Conservation (phyloP, 805 yeast genomes). For the Lipomyces chichibuensis region DNA sequence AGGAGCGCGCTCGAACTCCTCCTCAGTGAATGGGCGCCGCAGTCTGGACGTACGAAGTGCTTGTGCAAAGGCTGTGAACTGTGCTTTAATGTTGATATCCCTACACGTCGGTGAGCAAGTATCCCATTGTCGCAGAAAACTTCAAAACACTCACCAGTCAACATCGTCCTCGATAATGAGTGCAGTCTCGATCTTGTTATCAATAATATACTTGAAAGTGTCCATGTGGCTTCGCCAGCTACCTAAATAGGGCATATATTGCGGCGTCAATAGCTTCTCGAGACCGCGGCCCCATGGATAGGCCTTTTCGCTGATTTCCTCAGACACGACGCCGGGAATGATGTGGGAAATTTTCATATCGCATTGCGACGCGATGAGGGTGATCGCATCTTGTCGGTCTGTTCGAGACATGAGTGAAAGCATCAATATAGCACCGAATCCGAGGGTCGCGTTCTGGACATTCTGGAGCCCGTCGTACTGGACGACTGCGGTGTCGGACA, state of each 20-base stretch:
- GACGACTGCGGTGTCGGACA: background rate
- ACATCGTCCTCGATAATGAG: conserved; percentile 21
- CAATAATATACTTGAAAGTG: conserved; percentile 12
- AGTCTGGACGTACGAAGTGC: conserved; percentile 9
- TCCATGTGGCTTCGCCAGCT: conserved; percentile 23
- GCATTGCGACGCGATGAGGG: conserved; percentile 15
- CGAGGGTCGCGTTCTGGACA: conserved; percentile 20
- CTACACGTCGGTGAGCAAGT: background rate
- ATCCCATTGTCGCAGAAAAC: background rate
- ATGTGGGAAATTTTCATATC: conserved; percentile 12
- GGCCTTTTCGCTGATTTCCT: conserved; percentile 13
- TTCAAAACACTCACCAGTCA: conserved; percentile 11
- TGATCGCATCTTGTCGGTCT: conserved; percentile 23
- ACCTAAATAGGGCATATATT: conserved; percentile 14
- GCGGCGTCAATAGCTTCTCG: conserved; percentile 5
- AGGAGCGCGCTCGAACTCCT: conserved; percentile 17
- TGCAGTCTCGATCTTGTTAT: conserved; percentile 21
- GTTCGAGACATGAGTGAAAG: conserved; percentile 20
- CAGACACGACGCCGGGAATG: conserved; percentile 14
- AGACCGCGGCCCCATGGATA: conserved; percentile 10
- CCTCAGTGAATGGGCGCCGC: conserved; percentile 6
- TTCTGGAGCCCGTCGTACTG: conserved; percentile 1
- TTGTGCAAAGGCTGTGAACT: conserved; percentile 10
- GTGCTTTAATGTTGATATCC: conserved; percentile 9
- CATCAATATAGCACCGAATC: conserved; percentile 16